Conservation (phyloP, 352 stramenopile species). For the Phytophthora cryptogea region DNA sequence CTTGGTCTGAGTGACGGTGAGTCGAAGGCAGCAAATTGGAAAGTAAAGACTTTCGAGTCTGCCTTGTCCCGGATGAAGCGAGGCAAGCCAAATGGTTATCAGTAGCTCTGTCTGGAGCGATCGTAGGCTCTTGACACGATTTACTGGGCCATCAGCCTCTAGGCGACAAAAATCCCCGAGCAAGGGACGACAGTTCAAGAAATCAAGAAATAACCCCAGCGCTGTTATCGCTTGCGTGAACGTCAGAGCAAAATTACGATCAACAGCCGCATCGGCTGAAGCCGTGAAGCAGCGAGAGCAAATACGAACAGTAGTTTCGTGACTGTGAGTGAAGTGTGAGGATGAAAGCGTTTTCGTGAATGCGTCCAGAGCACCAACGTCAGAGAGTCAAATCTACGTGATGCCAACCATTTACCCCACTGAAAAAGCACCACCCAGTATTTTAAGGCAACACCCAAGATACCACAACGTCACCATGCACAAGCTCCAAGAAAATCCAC, state of each 20-base stretch:
- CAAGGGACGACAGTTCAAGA: no score
- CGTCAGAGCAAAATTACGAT: conserved; percentile 7
- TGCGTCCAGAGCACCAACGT: neutral
- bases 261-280: neutral
- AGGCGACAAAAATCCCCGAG: neutral
- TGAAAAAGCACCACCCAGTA: conserved; percentile 1
- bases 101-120: neutral
- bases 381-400: neutral
- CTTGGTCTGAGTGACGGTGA: neutral
- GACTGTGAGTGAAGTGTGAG: conserved; percentile 9
- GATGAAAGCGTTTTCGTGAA: conserved; percentile 12
- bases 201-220: conserved; percentile 16
- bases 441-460: conserved; percentile 23
- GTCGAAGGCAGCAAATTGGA: conserved; percentile 2
- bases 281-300: conserved; percentile 1
- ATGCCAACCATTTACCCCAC: neutral
- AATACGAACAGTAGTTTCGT: conserved; percentile 12
- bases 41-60: conserved; percentile 1
- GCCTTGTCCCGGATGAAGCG: neutral
- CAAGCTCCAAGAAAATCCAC: conserved; percentile 18
- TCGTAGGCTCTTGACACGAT: neutral
- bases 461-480: conserved; percentile 7
- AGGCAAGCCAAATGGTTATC: neutral
- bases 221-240: conserved; percentile 5
- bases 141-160: no score